Evolutionary conservation across 495 filamentous ascomycete species (phyloP).

Genomic region (Darksidea phi): DNA sequence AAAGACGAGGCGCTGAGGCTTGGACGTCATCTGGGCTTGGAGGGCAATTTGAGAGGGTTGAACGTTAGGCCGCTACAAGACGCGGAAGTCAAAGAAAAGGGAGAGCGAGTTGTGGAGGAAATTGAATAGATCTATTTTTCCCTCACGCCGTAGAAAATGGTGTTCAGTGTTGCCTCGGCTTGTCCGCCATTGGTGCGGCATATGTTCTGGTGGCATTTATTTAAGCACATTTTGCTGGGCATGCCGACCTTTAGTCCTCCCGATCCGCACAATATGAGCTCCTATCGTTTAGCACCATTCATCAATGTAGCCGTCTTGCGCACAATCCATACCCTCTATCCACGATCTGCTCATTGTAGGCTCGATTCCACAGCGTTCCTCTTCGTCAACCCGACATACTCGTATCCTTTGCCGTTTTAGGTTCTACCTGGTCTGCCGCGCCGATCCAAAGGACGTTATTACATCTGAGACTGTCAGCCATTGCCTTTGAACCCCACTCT

Average conservation of each 20-base stretch:
- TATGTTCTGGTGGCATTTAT: neutral
- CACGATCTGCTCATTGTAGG: neutral
- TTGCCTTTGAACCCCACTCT: neutral
- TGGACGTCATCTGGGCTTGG: conserved; percentile 35
- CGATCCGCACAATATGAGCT: neutral
- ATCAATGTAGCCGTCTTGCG: neutral
- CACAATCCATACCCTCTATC: too few species aligned
- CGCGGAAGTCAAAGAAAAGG: neutral
- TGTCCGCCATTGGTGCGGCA: neutral
- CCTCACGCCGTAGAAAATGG: neutral
- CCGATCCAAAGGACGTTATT: conserved; percentile 96
- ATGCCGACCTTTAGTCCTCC: neutral
- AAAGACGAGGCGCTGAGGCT: conserved; percentile 39
- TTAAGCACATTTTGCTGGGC: too few species aligned
- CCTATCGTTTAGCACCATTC: neutral
- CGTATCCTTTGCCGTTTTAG: conserved; percentile 53
- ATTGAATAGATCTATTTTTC: conserved; percentile 47
- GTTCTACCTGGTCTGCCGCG: conserved; percentile 51
- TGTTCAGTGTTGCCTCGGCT: neutral
- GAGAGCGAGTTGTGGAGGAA: conserved; percentile 51
- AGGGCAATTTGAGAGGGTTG: conserved; percentile 43
- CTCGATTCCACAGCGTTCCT: neutral
- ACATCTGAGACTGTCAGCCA: conserved; percentile 55
- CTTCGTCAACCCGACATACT: conserved; percentile 60
- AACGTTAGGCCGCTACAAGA: conserved; percentile 17